These are phyloP conservation scores for Paracorniculantispora psalliotae DNA, from an alignment of 2,329 filamentous ascomycete genomes.

Conservation along the genomic window DNA sequence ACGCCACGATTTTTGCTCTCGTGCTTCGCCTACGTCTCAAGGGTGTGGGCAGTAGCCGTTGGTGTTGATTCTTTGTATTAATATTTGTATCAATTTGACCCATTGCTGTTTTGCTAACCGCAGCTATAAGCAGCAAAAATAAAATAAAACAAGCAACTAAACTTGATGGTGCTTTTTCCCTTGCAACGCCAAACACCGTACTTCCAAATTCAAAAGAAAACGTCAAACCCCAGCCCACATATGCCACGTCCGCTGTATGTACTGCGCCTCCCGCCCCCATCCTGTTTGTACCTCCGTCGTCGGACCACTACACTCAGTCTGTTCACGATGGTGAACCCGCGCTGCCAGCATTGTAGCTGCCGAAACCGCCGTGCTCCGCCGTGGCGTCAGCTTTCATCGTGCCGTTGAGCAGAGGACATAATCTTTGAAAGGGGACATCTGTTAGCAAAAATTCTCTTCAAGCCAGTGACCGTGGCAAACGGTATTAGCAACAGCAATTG, in stretches of 20 bases:
- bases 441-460: conserved; percentile 23
- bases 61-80: neutral
- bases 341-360: conserved; percentile 41
- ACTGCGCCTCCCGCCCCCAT: neutral
- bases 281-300: neutral
- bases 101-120: neutral
- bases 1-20: neutral
- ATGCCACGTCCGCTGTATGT: neutral
- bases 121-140: neutral
- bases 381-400: conserved; percentile 60
- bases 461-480: conserved; percentile 21
- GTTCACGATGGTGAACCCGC: conserved; percentile 6
- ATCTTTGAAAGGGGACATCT: conserved; percentile 42
- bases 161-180: neutral
- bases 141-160: neutral
- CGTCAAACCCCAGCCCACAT: neutral
- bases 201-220: neutral
- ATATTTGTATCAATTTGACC: neutral
- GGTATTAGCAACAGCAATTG: neutral
- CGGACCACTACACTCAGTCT: neutral
- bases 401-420: conserved; percentile 82
- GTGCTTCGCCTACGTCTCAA: neutral
- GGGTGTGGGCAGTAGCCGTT: neutral
- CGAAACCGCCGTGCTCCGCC: conserved; percentile 55
- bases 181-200: conserved; percentile 1